Evolutionary conservation across 2,329 filamentous ascomycete genomes (phyloP).

Genomic region (Botryotinia calthae): DNA sequence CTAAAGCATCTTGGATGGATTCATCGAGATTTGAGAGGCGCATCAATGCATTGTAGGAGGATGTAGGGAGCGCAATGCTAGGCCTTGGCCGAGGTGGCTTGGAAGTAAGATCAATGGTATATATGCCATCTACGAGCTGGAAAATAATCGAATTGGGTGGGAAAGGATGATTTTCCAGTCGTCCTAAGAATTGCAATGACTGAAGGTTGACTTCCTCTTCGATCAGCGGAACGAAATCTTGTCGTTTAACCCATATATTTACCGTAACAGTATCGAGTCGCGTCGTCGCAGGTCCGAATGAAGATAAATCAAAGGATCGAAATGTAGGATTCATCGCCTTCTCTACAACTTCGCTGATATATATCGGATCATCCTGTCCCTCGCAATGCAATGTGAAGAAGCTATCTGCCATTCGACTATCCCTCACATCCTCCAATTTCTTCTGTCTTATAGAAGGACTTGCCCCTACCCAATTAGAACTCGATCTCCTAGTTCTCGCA

Average conservation of each 20-base stretch:
- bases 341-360: slow-evolving; percentile 79
- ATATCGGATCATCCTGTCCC: slow-evolving; percentile 69
- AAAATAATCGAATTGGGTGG: slow-evolving; percentile 82
- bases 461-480: slow-evolving; percentile 60
- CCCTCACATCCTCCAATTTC: slow-evolving; percentile 70
- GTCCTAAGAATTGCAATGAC: slow-evolving; percentile 75
- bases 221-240: slow-evolving; percentile 63
- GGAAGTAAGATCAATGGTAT: slow-evolving; percentile 68
- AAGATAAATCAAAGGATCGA: slow-evolving; percentile 73
- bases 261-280: slow-evolving; percentile 64
- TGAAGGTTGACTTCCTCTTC: slow-evolving; percentile 69
- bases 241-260: slow-evolving; percentile 68
- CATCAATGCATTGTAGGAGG: slow-evolving; percentile 86
- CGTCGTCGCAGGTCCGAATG: slow-evolving; percentile 60
- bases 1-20: slow-evolving; percentile 85
- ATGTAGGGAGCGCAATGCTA: slow-evolving; percentile 56
- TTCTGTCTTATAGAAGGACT: slow-evolving; percentile 63
- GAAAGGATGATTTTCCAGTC: slow-evolving; percentile 65
- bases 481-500: slow-evolving; percentile 53
- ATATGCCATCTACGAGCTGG: slow-evolving; percentile 82
- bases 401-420: slow-evolving; percentile 73
- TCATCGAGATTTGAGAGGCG: slow-evolving; percentile 83
- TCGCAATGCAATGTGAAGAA: slow-evolving; percentile 83
- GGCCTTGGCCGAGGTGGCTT: slow-evolving; percentile 48
- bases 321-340: slow-evolving; percentile 92